Base-by-base conservation (phyloP, 2,329 filamentous ascomycete genomes). In the Akanthomyces muscarius region DNA sequence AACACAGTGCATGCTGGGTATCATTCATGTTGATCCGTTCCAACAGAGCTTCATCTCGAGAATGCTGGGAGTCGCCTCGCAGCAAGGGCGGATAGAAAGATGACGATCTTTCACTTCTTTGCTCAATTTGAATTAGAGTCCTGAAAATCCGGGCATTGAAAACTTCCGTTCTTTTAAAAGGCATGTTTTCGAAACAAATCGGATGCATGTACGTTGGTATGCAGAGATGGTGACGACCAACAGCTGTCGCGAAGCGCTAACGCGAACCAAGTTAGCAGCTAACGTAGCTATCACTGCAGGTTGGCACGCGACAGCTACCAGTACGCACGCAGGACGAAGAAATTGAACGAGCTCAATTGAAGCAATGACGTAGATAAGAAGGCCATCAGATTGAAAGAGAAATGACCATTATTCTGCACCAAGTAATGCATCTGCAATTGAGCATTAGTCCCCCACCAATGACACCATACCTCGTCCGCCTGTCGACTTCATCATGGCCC, bases 401-500 rank as follows among this genome's bases (percentile, higher is more conserved):
- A 44, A 13, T n/a, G 23, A 25, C 1, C 13, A 30, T 25, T 10
- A 42, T 44, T 28, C 21, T 41, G 36, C 36, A 44, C 18, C 28
- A 55, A 25, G 11, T 44, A n/a, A n/a, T 42, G 38, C 21, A 28
- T 41, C 16, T 28, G 3, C 23, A 42, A 55, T 44, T 55, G 38
- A 10, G 21, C 53, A 18, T 11, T 44, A 48, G 30, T 42, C 28
- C 14, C 42, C 30, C 44, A 14, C 21, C 56, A 59, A 59, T 59
- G 56, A 51, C 56, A 59, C 56, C 44, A 59, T 59, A 18, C 13
- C 14, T 28, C 14, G 33, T 47, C 14, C 30, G 33, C n/a, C 56
- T 59, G 56, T 50, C 56, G 56, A 38, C 56, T 59, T 59, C 41
- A 57, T 45, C 54, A 28, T 21, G 8, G 44, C 21, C 55, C 33